Evolutionary conservation across 1,284 basidiomycete genomes (phyloP).

Genomic region (Sanghuangporus baumii): DNA sequence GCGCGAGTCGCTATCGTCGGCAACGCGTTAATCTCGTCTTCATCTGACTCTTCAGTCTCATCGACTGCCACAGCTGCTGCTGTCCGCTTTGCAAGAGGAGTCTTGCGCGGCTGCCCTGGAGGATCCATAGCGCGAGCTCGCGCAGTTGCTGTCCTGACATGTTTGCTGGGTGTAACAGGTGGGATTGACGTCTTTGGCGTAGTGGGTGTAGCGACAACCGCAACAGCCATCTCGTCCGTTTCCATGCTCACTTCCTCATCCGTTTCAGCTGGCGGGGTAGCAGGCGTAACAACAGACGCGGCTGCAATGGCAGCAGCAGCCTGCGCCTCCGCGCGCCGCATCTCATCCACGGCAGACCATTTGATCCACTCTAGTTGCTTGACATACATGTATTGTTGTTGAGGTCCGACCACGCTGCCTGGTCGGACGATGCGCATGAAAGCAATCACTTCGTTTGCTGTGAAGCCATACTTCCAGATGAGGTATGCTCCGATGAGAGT

Average conservation of each 20-base stretch:
- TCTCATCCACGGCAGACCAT: constrained; percentile 84
- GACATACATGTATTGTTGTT: constrained; percentile 94
- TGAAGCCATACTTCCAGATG: constrained; percentile 99
- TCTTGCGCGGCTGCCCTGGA: constrained; percentile 82
- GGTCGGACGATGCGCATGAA: constrained; percentile 98
- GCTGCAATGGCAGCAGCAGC: constrained; percentile 37
- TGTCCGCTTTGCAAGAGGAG: constrained; percentile 64
- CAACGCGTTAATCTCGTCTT: constrained; percentile 55
- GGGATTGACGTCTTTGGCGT: constrained; percentile 38
- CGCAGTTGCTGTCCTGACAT: constrained; percentile 61
- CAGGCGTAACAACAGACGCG: constrained; percentile 59
- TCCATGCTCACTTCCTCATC: constrained; percentile 45
- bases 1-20: constrained; percentile 47
- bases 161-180: constrained; percentile 73
- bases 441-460: constrained; percentile 94
- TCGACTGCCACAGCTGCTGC: constrained; percentile 36
- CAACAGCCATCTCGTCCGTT: constrained; percentile 25
- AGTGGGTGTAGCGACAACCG: constrained; percentile 29
- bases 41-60: constrained; percentile 45
- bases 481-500: constrained; percentile 97
- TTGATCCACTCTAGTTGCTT: constrained; percentile 93
- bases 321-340: constrained; percentile 42
- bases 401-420: constrained; percentile 91
- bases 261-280: constrained; percentile 70
- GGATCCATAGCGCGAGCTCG: constrained; percentile 64